Percentiles rank a stretch among this genome's conserved stretches.
Conservation (phyloP, 768 basidiomycete genomes). For the Trametes cingulata region DNA sequence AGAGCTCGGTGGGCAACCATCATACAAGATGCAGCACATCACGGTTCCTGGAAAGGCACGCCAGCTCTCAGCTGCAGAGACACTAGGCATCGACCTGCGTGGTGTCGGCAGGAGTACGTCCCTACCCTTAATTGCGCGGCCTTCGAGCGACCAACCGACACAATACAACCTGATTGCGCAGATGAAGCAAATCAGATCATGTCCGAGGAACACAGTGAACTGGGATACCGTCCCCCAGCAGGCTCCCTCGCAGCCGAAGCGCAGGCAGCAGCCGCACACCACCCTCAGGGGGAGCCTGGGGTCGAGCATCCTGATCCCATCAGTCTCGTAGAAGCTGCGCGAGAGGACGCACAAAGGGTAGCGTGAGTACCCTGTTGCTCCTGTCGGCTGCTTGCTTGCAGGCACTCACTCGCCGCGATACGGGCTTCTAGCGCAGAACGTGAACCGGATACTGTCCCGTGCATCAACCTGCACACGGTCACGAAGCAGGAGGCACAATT, state of each 20-base stretch:
- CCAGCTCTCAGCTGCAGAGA: constrained; percentile 20
- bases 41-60: not conserved
- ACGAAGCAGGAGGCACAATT: constrained; percentile 10
- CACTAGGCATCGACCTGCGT: constrained; percentile 27
- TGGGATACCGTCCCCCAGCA: constrained; percentile 29
- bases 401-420: constrained; percentile 2
- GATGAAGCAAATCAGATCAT: constrained; percentile 18
- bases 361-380: constrained; percentile 6
- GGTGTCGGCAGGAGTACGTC: constrained; percentile 21
- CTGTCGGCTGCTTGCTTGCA: too few relatives aligned
- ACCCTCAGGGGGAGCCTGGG: constrained; percentile 25
- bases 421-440: constrained; percentile 9
- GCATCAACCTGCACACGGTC: constrained; percentile 12
- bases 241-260: constrained; percentile 28
- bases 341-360: constrained; percentile 26
- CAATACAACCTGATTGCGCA: too few relatives aligned
- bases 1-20: constrained; percentile 1
- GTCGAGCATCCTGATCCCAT: constrained; percentile 12
- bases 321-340: constrained; percentile 24
- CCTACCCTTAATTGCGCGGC: too few relatives aligned
- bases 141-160: too few relatives aligned
- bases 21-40: constrained; percentile 14
- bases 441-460: not conserved
- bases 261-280: constrained; percentile 32
- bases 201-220: constrained; percentile 29